Base-by-base conservation (phyloP, 1,139 yeast genomes). In the Geotrichum restrictum region DNA sequence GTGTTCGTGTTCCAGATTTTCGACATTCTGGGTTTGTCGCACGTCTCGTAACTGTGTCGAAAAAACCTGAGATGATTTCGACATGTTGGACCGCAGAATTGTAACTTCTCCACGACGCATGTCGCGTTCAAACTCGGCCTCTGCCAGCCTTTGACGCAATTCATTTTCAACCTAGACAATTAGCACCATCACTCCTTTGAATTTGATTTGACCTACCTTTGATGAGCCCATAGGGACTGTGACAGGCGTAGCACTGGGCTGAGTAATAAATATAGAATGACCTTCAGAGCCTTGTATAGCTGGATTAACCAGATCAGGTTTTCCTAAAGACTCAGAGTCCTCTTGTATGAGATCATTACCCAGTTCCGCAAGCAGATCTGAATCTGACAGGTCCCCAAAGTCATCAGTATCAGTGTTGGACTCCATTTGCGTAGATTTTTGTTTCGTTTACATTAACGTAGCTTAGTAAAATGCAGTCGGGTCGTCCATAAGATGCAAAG, bases 61-160 rank as follows among this genome's bases (percentile, higher is more conserved):
- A 52, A 77, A 77, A 41, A 69, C 75, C 31, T 67, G 66, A 49
- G 79, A 80, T 10, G 79, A 62, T 48, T 76, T 76, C 18, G 75
- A 70, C 45, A 87, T 68, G 61, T 84, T 87, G 18, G 84, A 81
- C 54, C 91, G 72, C 22, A 88, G 73, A 37, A 88, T 82, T 10
- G 94, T 82, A 31, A 85, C 81, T 62, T 88, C 95, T 2, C 96
- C 96, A 1, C 45, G 45, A 39, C 43, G 53, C 32, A 53, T 56
- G 49, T 41, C 44, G 22, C 49, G 48, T 7, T 42, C n/a, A 16
- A 33, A 1, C 22, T 49, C 52, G 14, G 45, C 50, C 38, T 57
- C 49, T 27, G 56, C 53, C 47, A 58, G 58, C 37, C 59, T 45
- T 29, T 51, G 50, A 27, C 44, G 48, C 10, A 38, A 48, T 21